Evolutionary conservation across 1,139 yeast genomes (phyloP).

Genomic region (Suhomyces yuchorum): DNA sequence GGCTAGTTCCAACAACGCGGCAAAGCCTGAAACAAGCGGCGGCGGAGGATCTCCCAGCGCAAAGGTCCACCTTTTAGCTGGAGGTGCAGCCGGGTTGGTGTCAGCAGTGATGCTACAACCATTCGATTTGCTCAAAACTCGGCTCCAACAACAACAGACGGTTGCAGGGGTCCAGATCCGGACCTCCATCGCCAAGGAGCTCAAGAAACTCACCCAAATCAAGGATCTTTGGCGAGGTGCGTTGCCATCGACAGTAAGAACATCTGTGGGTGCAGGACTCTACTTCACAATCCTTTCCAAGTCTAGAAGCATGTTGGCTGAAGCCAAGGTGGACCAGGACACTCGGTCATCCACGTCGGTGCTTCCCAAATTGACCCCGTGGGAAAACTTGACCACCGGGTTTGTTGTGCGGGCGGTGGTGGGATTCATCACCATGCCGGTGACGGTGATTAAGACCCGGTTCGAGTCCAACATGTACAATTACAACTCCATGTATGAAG

Average conservation of each 20-base stretch:
- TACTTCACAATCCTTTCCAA: slow-evolving; percentile 74
- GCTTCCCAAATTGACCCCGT: slow-evolving; percentile 71
- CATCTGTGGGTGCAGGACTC: slow-evolving; percentile 88
- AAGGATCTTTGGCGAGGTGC: slow-evolving; percentile 90
- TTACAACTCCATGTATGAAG: slow-evolving; percentile 66
- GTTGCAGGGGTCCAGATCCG: slow-evolving; percentile 41
- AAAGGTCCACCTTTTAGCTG: slow-evolving; percentile 66
- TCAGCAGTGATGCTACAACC: slow-evolving; percentile 88
- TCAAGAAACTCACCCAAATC: slow-evolving; percentile 49
- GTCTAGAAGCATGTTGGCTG: slow-evolving; percentile 56
- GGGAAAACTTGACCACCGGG: slow-evolving; percentile 76
- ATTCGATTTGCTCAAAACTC: slow-evolving; percentile 82
- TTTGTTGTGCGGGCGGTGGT: slow-evolving; percentile 78
- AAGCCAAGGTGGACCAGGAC: slow-evolving; percentile 21
- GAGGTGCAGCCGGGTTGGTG: slow-evolving; percentile 83
- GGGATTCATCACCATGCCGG: slow-evolving; percentile 93
- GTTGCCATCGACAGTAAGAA: slow-evolving; percentile 83
- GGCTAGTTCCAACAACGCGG: background rate
- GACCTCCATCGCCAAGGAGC: slow-evolving; percentile 41
- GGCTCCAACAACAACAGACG: slow-evolving; percentile 71
- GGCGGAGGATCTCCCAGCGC: slow-evolving; percentile 8
- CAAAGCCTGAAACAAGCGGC: background rate
- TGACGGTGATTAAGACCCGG: slow-evolving; percentile 90
- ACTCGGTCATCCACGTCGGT: slow-evolving; percentile 28
- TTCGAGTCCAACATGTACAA: slow-evolving; percentile 77